Percentiles rank a stretch among this genome's conserved stretches.
Evolutionary conservation across 345 rosid species (phyloP).

Genomic region (Camelina hispida): DNA sequence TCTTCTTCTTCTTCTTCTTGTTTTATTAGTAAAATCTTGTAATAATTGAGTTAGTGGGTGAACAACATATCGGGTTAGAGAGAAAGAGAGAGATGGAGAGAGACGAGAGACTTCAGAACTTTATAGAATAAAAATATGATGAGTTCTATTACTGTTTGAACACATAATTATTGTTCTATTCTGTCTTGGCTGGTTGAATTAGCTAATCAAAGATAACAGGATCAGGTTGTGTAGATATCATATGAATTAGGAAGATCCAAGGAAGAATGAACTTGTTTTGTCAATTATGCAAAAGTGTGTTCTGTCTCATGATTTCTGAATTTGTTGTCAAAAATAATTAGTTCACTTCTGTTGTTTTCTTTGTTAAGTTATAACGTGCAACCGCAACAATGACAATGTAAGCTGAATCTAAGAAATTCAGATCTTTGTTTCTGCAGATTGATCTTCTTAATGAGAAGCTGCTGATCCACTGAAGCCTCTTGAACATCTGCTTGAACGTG

Average conservation of each 20-base stretch:
- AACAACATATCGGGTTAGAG: no score
- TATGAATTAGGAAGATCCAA: neutral
- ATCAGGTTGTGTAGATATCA: neutral
- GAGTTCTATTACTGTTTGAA: no score
- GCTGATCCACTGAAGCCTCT: slow-evolving; percentile 64
- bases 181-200: slow-evolving; percentile 16
- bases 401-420: neutral
- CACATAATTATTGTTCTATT: no score
- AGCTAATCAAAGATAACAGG: neutral
- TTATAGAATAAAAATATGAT: no score
- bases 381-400: neutral
- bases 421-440: slow-evolving; percentile 60
- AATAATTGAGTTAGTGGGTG: no score
- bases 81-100: no score
- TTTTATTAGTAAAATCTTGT: no score
- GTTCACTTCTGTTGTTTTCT: neutral
- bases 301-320: neutral
- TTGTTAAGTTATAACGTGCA: neutral
- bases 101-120: no score
- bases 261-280: neutral
- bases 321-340: slow-evolving; percentile 41
- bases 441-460: slow-evolving; percentile 72
- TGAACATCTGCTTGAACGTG: slow-evolving; percentile 53
- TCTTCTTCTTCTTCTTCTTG: no score
- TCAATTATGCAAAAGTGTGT: neutral